Evolutionary conservation across 2,329 filamentous ascomycete genomes (phyloP).

Genomic region (Pestalotiopsis sp.): DNA sequence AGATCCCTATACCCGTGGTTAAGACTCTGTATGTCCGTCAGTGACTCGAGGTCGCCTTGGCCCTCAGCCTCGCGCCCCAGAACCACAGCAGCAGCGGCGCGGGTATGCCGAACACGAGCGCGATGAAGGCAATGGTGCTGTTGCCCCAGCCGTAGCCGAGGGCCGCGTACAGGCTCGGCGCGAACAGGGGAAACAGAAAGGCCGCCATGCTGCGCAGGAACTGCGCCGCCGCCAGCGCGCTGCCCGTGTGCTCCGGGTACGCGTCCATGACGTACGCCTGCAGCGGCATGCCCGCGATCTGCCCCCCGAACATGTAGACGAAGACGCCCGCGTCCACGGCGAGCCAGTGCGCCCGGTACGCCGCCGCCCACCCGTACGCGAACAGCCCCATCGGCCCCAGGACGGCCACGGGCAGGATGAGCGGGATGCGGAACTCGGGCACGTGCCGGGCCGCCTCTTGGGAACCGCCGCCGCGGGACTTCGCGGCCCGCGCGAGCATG

Average conservation of each 20-base stretch:
- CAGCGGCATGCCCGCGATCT: conserved; percentile 31
- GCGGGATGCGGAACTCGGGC: conserved; percentile 64
- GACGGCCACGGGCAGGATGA: conserved; percentile 53
- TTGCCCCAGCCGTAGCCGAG: conserved; percentile 44
- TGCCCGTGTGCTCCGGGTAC: conserved; percentile 47
- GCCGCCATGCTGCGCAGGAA: conserved; percentile 45
- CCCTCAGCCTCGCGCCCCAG: conserved; percentile 38
- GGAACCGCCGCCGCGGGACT: conserved; percentile 4
- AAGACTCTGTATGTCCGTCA: not conserved
- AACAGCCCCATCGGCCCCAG: conserved; percentile 39
- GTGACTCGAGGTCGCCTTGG: conserved; percentile 20
- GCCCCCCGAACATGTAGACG: conserved; percentile 31
- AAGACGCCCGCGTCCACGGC: conserved; percentile 37
- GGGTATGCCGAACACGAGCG: conserved; percentile 41
- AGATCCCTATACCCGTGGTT: too few species aligned
- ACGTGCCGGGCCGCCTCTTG: conserved; percentile 13
- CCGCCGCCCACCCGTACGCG: conserved; percentile 44
- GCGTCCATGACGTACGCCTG: conserved; percentile 43
- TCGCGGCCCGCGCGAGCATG: conserved; percentile 6
- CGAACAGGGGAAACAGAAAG: conserved; percentile 51
- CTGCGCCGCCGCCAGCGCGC: conserved; percentile 45
- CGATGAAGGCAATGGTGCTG: conserved; percentile 40
- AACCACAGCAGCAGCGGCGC: conserved; percentile 45
- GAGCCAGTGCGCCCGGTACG: conserved; percentile 36
- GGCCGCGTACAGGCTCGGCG: conserved; percentile 36